Evolutionary conservation across 2,329 filamentous ascomycete species (phyloP), one percentile per base, ranked within the genome.

Genomic region (Xylariaceae sp.): DNA sequence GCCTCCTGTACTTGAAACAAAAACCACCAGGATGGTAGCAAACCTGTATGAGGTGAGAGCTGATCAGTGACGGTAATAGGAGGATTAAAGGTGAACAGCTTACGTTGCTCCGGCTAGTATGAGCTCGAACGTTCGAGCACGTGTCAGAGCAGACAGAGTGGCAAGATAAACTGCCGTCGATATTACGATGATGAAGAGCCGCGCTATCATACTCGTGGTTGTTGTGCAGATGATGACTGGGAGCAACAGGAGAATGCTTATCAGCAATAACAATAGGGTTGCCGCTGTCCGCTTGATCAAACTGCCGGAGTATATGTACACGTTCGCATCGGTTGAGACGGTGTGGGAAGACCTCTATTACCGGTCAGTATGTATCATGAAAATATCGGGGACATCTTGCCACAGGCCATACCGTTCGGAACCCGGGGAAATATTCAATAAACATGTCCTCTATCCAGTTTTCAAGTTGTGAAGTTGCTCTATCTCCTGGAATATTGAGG

Each of bases 91-190:
- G 8, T 8, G 8, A 20, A 14, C 14, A 36, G 32, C 44, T 42
- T 27, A 52, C 42, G 49, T 52, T 6, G 42, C 49, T 16, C 45
- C 45, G 11, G 45, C 49, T 6, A 48, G n/a, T 11, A 42, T 29
- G 10, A 52, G 25, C 19, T 52, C 45, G 10, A 48, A 19, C 12
- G 40, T 44, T 21, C 19, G 32, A 5, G 43, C 23, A 16, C 22
- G 45, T 1, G 45, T 48, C 22, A 45, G 37, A 4, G 8, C n/a
- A 12, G 49, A 52, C 4, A 52, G 14, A 7, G 47, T 21, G 2
- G 17, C 6, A 10, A 52, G 29, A 23, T 40, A 52, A 12, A 21
- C 14, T 5, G 23, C 21, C 4, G 43, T 52, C 5, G 45, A 32
- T 2, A 42, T 4, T 21, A 52, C 40, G 22, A 52, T 36, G 5